Base-by-base conservation (phyloP, 108 stramenopile species). In the Aurantiochytrium sp. region DNA sequence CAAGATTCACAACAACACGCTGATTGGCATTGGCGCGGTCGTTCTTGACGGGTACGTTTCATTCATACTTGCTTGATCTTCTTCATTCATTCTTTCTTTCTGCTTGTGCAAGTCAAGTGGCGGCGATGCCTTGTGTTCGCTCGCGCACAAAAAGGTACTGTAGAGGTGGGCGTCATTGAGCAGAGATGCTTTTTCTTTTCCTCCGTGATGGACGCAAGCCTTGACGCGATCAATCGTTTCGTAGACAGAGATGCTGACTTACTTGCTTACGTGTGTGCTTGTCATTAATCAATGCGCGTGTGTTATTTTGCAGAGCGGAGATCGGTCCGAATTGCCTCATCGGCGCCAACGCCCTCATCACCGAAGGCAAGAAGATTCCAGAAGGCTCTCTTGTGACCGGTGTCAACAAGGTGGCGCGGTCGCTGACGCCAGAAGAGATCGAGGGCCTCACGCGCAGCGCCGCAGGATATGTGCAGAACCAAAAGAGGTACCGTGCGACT, bases 1-100 rank as follows among this genome's bases (percentile, higher is more conserved):
- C 44, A 93, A 87, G 14, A 83, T 93, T 25, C 92, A 90, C 28
- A 76, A 92, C 44, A 88, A 90, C 72, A 90, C 93, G 10, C 58
- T 94, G 44, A 93, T 94, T 44, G 93, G 93, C 29, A 90, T 93
- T 42, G 92, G 93, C 55, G 92, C 93, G 2, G 89, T 88, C 5
- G 88, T 94, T 25, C 91, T 93, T 4, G 90, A 93, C 71, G 21
- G 23, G 76, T 83, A 83, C 14, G 76, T 83, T 83, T 12, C 35
- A 35, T 35, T 1, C 35, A 35, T 35, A 35, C 35, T 35, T 35
- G 35, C 35, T 35, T 35, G 35, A 35, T 35, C 35, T 35, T 35
- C 35, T 35, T 35, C 2, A 35, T 35, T 35, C 35, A 35, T 35
- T 35, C 35, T 35, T 35, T 35, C 35, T 35, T 35, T 35, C 35